phyloP scores from a whole-genome alignment of 305 asterid species.

The Ajuga reptans region DNA sequence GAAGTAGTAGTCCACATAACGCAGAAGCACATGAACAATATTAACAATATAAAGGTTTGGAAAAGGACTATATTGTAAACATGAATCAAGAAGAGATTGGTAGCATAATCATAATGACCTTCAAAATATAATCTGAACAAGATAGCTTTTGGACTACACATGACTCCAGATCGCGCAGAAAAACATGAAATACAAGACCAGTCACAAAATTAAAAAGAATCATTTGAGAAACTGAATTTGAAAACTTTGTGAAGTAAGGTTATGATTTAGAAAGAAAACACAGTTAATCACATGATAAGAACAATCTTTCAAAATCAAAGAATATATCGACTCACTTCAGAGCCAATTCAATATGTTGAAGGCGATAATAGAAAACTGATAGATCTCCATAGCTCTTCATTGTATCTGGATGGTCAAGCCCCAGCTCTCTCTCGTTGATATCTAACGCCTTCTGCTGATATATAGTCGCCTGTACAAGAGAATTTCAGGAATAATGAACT shows the following conservation, averaged over 20 bases:
- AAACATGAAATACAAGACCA: not conserved
- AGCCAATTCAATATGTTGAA: conserved; percentile 95
- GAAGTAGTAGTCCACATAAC: not conserved
- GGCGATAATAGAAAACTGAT: conserved; percentile 96
- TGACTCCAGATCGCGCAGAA: not conserved
- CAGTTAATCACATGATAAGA: not conserved
- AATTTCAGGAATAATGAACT: conserved; percentile 16
- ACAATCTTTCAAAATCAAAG: conserved; percentile 9
- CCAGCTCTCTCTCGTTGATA: conserved; percentile 96
- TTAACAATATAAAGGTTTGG: not conserved
- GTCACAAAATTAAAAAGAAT: not conserved
- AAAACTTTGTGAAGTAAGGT: not conserved
- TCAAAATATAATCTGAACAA: not conserved
- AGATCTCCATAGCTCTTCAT: conserved; percentile 99
- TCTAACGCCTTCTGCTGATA: conserved; percentile 98
- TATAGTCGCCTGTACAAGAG: conserved; percentile 68
- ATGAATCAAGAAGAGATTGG: not conserved
- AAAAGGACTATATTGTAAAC: not conserved
- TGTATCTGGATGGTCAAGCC: conserved; percentile 99
- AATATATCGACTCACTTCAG: conserved; percentile 61
- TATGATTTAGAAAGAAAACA: conserved; percentile 7
- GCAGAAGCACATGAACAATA: not conserved
- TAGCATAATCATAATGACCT: not conserved
- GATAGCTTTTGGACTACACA: not conserved
- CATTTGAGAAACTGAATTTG: conserved; percentile 12